These are phyloP conservation scores for Neonectria punicea DNA, from an alignment of 2,329 filamentous ascomycete genomes.

Conservation along the genomic window DNA sequence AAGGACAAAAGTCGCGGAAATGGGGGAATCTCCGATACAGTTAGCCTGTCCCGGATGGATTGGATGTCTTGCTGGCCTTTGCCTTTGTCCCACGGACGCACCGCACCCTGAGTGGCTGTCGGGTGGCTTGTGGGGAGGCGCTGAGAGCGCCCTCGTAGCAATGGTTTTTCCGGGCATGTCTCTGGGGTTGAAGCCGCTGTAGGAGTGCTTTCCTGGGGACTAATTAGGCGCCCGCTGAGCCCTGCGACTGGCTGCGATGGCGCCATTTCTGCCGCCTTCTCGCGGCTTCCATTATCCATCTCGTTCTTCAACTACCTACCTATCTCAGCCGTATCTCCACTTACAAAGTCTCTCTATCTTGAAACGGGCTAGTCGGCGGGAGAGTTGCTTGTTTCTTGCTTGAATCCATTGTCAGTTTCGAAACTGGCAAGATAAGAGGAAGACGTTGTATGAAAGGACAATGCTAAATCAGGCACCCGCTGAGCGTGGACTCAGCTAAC, in stretches of 20 bases:
- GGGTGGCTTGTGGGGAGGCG: constrained; percentile 8
- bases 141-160: constrained; percentile 5
- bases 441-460: background rate
- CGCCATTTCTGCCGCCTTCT: constrained; percentile 40
- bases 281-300: constrained; percentile 30
- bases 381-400: background rate
- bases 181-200: constrained; percentile 22
- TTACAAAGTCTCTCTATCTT: background rate
- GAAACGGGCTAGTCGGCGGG: background rate
- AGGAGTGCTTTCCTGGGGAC: background rate
- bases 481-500: background rate
- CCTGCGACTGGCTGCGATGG: constrained; percentile 14
- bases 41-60: too few relatives aligned
- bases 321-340: constrained; percentile 6
- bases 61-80: constrained; percentile 45
- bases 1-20: constrained; percentile 33
- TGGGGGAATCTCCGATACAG: constrained; percentile 17
- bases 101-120: constrained; percentile 16
- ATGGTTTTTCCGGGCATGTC: constrained; percentile 36
- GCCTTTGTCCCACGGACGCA: constrained; percentile 33
- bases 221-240: background rate
- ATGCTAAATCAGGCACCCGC: background rate
- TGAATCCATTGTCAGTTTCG: background rate
- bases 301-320: constrained; percentile 12
- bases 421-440: background rate